A percentile compares a stretch with the other conserved stretches of the same genome.
Evolutionary conservation across 1,284 basidiomycete species (phyloP).

Genomic region (Thelephora terrestris): DNA sequence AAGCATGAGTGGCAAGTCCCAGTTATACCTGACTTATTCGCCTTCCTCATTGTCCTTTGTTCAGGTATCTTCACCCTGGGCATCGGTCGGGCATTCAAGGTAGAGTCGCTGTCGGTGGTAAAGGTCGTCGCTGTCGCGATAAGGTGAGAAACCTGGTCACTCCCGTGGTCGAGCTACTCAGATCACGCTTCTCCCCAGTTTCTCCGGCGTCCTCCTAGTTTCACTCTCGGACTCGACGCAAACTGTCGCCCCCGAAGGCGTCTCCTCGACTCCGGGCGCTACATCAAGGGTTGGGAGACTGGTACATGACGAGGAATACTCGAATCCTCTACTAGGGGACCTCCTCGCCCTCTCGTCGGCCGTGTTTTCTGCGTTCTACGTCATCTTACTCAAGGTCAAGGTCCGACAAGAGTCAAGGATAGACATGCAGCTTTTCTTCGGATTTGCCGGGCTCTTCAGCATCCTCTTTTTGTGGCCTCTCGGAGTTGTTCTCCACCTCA

Average conservation of each 20-base stretch:
- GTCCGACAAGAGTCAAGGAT: conserved; percentile 79
- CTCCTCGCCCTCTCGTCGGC: conserved; percentile 73
- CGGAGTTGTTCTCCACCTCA: conserved; percentile 70
- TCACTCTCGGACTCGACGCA: conserved; percentile 65
- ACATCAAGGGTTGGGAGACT: background rate
- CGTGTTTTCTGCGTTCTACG: conserved; percentile 85
- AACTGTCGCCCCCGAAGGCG: conserved; percentile 37
- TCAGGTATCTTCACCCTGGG: conserved; percentile 91
- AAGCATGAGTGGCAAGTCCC: conserved; percentile 71
- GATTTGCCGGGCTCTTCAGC: conserved; percentile 90
- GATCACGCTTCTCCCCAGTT: conserved; percentile 43
- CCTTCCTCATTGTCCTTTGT: conserved; percentile 2
- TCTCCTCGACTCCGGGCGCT: conserved; percentile 28
- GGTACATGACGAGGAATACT: background rate
- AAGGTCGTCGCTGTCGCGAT: conserved; percentile 78
- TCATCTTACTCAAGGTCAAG: conserved; percentile 84
- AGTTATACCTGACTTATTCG: conserved; percentile 1
- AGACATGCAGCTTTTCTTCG: conserved; percentile 91
- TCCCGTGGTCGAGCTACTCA: too few relatives aligned
- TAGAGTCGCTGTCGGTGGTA: conserved; percentile 68
- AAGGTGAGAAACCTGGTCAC: conserved; percentile 52
- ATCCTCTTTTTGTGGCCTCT: conserved; percentile 76
- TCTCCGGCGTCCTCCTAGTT: conserved; percentile 80
- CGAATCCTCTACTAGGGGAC: conserved; percentile 57
- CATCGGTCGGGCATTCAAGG: conserved; percentile 75